Evolutionary conservation across 1,284 basidiomycete species (phyloP).

Genomic region (Cryptococcus sp.): DNA sequence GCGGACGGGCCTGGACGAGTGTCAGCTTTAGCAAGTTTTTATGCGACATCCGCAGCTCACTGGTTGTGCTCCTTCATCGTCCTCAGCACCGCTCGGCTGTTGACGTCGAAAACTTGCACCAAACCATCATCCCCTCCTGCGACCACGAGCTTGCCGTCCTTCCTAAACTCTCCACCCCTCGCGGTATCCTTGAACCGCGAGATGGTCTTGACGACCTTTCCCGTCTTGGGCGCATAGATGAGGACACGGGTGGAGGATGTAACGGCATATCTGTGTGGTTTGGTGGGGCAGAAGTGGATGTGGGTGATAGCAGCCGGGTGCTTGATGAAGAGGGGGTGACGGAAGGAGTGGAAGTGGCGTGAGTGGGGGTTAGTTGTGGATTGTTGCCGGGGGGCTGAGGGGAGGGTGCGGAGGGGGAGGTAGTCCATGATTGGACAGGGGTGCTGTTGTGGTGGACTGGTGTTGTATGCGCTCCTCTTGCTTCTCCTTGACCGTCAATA

Average conservation of each 20-base stretch:
- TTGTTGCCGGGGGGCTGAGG: slow-evolving; percentile 39
- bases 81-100: slow-evolving; percentile 87
- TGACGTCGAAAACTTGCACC: slow-evolving; percentile 96
- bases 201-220: slow-evolving; percentile 93
- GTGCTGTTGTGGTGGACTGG: not conserved
- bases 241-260: slow-evolving; percentile 91
- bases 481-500: no score
- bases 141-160: slow-evolving; percentile 90
- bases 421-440: slow-evolving; percentile 42
- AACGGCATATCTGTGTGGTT: slow-evolving; percentile 90
- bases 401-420: slow-evolving; percentile 42
- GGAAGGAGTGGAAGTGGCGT: slow-evolving; percentile 49
- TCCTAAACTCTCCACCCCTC: slow-evolving; percentile 77
- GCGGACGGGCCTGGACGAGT: slow-evolving; percentile 67
- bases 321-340: slow-evolving; percentile 62
- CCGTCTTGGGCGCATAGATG: slow-evolving; percentile 92
- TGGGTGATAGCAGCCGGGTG: slow-evolving; percentile 91
- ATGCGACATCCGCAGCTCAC: slow-evolving; percentile 39
- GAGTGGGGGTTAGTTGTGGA: slow-evolving; percentile 47
- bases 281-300: slow-evolving; percentile 78
- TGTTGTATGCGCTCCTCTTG: not conserved
- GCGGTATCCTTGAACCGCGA: slow-evolving; percentile 96
- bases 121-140: slow-evolving; percentile 93
- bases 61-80: slow-evolving; percentile 90
- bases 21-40: not conserved